Base-by-base conservation (phyloP, 2,329 filamentous ascomycete genomes). In the Neonectria punicea region DNA sequence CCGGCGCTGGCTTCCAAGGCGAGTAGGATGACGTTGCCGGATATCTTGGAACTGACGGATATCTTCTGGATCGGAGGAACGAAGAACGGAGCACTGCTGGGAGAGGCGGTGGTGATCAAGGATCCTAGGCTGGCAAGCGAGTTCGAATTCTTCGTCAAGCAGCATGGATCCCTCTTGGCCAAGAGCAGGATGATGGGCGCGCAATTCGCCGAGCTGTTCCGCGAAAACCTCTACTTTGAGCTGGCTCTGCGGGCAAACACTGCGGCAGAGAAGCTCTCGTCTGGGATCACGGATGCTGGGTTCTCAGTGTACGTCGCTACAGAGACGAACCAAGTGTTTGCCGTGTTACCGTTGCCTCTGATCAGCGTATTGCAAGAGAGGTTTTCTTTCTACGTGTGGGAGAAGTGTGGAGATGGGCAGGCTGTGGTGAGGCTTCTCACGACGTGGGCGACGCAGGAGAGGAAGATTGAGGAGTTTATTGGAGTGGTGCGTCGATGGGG, bases 61-160 rank as follows among this genome's bases (percentile, higher is more conserved):
- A 83, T 86, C 20, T 86, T 86, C 74, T 86, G 84, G 84, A 85
- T 86, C 41, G 84, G 84, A 3, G 84, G 84, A 0, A 86, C 84
- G 5, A 86, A 86, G 67, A 83, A 83, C 66, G 84, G 84, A 1
- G 83, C 83, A 0, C 68, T 86, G 4, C 76, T 86, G 4, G 84
- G 84, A 1, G 84, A 86, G 63, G 84, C 84, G 2, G 81, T 86
- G 7, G 79, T 86, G 0, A 81, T 86, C 28, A 84, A 84, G 54
- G 76, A 82, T 30, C 47, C 71, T 0, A 53, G 58, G 1, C 72
- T 86, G 0, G 81, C 83, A 0, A 75, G 80, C 5, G 84, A 84
- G 36, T 86, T 84, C 63, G 80, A 81, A 53, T 85, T 85, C 65
- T 83, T 84, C 63, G 76, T 86, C 68, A 86, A 86, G 64, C 84